These are phyloP conservation scores for Citeromyces nyonsensis DNA, from an alignment of 805 yeast genomes.

Conservation along the genomic window DNA sequence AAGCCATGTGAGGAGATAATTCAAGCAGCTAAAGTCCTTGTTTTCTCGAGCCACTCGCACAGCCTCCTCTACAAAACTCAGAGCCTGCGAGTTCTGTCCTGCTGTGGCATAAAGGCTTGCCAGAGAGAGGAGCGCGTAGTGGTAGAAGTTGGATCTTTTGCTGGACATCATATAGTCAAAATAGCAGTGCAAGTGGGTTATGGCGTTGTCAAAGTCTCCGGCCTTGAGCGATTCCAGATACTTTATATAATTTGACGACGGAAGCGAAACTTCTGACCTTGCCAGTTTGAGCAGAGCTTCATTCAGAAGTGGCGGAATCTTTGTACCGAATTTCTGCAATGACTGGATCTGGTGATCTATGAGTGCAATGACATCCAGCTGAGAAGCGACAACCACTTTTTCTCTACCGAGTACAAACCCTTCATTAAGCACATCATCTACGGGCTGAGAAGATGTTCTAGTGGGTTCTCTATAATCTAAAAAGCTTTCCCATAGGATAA, in stretches of 20 bases:
- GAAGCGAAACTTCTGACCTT: slow-evolving; percentile 24
- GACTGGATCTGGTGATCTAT: slow-evolving; percentile 36
- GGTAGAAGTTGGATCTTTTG: slow-evolving; percentile 49
- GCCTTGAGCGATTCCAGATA: slow-evolving; percentile 42
- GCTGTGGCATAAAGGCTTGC: slow-evolving; percentile 62
- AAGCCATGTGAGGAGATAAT: slow-evolving; percentile 61
- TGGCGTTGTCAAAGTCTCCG: slow-evolving; percentile 47
- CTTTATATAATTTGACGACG: slow-evolving; percentile 36
- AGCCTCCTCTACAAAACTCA: slow-evolving; percentile 75
- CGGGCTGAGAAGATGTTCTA: not conserved
- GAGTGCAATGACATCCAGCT: slow-evolving; percentile 30
- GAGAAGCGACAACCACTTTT: slow-evolving; percentile 14
- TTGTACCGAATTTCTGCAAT: slow-evolving; percentile 33
- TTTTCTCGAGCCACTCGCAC: slow-evolving; percentile 78
- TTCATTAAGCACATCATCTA: slow-evolving; percentile 3
- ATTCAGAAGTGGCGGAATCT: slow-evolving; percentile 27
- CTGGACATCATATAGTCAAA: slow-evolving; percentile 68
- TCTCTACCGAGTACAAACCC: too few relatives aligned
- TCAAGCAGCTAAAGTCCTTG: slow-evolving; percentile 57
- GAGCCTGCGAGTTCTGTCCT: slow-evolving; percentile 51
- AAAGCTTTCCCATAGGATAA: slow-evolving; percentile 25
- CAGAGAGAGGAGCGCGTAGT: slow-evolving; percentile 57
- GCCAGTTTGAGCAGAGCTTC: slow-evolving; percentile 28
- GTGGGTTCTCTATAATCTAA: slow-evolving; percentile 15
- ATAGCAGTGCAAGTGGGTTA: slow-evolving; percentile 39